Conservation (phyloP, 2,329 filamentous ascomycete genomes). For the Aureobasidium sp. region DNA sequence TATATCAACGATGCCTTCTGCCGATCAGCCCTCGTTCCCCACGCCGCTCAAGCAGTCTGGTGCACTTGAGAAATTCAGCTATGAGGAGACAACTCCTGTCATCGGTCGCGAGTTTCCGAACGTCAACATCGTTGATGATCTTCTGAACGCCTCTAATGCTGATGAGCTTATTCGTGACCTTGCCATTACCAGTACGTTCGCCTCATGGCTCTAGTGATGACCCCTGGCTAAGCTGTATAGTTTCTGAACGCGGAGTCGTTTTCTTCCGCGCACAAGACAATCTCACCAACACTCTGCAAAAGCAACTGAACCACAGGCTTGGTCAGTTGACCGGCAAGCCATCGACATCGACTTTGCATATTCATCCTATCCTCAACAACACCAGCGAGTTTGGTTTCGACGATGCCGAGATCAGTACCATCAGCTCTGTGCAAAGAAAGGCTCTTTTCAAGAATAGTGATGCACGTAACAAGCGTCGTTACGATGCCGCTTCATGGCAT, state of each 20-base stretch:
- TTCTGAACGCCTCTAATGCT: slow-evolving; percentile 16
- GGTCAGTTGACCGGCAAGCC: slow-evolving; percentile 46
- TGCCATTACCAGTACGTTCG: slow-evolving; percentile 14
- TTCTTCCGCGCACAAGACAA: slow-evolving; percentile 25
- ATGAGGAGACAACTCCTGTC: slow-evolving; percentile 17
- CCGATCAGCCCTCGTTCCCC: not conserved
- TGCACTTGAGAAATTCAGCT: slow-evolving; percentile 16
- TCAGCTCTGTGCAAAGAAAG: slow-evolving; percentile 28
- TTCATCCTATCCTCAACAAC: slow-evolving; percentile 47
- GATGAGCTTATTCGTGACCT: slow-evolving; percentile 18
- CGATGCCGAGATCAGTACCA: slow-evolving; percentile 32
- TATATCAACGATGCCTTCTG: not conserved
- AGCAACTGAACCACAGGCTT: slow-evolving; percentile 44
- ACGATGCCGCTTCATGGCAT: slow-evolving; percentile 40
- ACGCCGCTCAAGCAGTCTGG: slow-evolving; percentile 9
- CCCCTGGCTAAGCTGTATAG: slow-evolving; percentile 1
- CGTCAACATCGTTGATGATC: slow-evolving; percentile 16
- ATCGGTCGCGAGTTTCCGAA: slow-evolving; percentile 18
- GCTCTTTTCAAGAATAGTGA: slow-evolving; percentile 26
- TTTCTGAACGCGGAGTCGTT: slow-evolving; percentile 19
- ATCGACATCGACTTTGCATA: slow-evolving; percentile 47
- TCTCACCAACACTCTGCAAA: slow-evolving; percentile 43
- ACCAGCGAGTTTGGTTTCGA: slow-evolving; percentile 33
- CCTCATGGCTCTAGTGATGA: not conserved
- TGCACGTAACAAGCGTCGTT: slow-evolving; percentile 19